Base-by-base conservation (phyloP, 2,329 filamentous ascomycete species). In the Dactylonectria estremocensis region DNA sequence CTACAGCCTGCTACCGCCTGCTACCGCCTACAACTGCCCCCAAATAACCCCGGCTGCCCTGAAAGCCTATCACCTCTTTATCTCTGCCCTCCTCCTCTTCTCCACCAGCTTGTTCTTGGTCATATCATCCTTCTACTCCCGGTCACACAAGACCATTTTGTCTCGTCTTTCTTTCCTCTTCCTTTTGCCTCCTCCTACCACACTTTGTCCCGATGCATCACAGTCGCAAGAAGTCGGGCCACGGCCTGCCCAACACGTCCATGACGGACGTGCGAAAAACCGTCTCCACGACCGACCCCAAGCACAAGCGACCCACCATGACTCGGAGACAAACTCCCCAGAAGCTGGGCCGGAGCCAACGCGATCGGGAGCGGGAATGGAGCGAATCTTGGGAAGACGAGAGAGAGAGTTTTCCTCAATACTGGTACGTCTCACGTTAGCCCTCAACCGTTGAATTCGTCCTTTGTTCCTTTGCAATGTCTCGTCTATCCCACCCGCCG, bases 381-480 rank as follows among this genome's bases (percentile, higher is more conserved):
- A 83, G 86, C 65, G 85, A 87, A 40, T 83, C 83, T 77, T 88
- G 83, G 77, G 85, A 88, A 60, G 86, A 90, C 61, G 88, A 90
- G 74, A 83, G 88, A 62, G 89, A 91, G 75, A 89, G 86, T 78
- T 91, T 91, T 69, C 89, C 89, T 22, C 89, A 91, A 77, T 91
- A 85, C 76, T 91, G 89, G 89, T 91, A 85, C 65, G 88, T 86
- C 64, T 71, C 67, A 68, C 64, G 52, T 69, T 62, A 64, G 64
- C 57, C 33, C 61, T 59, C 43, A 35, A 64, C 61, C 24, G 31
- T 60, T 46, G 54, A 16, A 24, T 59, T 48, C 33, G 49, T 62
- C 55, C 65, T 69, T 61, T 61, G 63, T 49, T 61, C 57, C 65
- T 68, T 53, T 52, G 61, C 57, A 24, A 45, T 8, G 22, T 54